phyloP scores from a whole-genome alignment of 176 grass and related monocot species.

The bread wheat (Triticum aestivum) region DNA sequence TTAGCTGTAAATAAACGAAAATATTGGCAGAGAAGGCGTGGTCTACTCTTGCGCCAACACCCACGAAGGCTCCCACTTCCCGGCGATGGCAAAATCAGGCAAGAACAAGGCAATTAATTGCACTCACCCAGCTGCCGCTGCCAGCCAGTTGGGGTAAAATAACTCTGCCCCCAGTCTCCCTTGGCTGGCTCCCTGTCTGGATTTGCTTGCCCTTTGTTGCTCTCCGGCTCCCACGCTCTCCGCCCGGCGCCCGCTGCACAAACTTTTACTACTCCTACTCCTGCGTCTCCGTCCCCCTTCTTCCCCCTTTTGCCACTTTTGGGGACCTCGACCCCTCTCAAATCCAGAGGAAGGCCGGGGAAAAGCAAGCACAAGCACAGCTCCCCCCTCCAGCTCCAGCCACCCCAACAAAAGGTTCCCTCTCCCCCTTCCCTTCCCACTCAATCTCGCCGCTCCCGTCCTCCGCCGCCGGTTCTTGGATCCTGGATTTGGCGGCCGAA shows the following conservation, averaged over 20 bases:
- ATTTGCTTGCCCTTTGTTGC: neutral
- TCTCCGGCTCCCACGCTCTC: neutral
- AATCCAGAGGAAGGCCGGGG: constrained; percentile 37
- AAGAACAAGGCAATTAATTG: constrained; percentile 6
- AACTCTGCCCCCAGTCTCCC: constrained; percentile 20
- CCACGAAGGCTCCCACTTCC: neutral
- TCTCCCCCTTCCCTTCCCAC: neutral
- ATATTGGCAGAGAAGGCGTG: too few relatives aligned
- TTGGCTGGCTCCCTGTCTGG: neutral
- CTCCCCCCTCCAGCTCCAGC: neutral
- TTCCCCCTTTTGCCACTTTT: constrained; percentile 11
- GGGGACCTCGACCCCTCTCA: constrained; percentile 43
- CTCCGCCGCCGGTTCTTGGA: constrained; percentile 4
- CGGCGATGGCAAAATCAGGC: neutral
- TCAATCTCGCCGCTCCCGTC: constrained; percentile 13
- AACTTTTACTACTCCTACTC: constrained; percentile 23
- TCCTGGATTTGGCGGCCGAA: constrained; percentile 38
- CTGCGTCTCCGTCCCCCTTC: neutral
- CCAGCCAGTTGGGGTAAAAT: constrained; percentile 30
- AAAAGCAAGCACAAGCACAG: constrained; percentile 18
- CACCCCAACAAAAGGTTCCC: constrained; percentile 20
- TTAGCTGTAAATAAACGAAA: too few relatives aligned
- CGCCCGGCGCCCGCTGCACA: neutral
- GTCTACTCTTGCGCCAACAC: neutral
- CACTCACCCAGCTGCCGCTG: constrained; percentile 16